Base-by-base conservation (phyloP, 176 grass and related monocot genomes). In the Oryza australiensis region DNA sequence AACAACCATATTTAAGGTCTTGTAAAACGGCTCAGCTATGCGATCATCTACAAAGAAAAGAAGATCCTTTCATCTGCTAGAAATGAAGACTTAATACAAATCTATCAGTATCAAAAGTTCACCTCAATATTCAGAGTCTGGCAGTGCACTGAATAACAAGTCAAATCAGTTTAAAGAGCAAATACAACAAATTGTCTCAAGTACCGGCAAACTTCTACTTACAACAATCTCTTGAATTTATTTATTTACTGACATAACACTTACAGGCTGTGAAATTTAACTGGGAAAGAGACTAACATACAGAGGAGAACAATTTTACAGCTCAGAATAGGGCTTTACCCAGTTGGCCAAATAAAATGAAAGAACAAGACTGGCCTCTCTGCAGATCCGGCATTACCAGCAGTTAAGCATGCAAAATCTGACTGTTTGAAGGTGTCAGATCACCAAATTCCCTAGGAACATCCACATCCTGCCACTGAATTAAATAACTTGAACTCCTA, bases 401-500 rank as follows among this genome's bases (percentile, higher is more conserved):
- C 18, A 64, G 14, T 64, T 82, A 99, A 35, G 90, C 96, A 88
- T 95, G 87, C 74, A 99, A 66, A 85, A 99, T 87, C 77, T 92
- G 96, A 46, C 88, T 80, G 73, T 89, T 99, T 38, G 96, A 99
- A 57, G 93, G 96, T 26, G 93, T 95, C 11, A 95, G 83, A 16
- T 95, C 87, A 0, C 68, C 30, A 66, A 95, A 94, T 29, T 90
- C 90, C 65, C 62, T 83, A 0, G 85, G 87, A 33, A 70, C 89
- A 51, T 95, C 89, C 1, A 95, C 88, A 76, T 95, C 93, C 74
- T 93, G 87, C 96, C 96, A 94, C 40, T 40, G 34, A 85, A 94
- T 78, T 42, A 73, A 65, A 48, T 91, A 94, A 38, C n/a, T 83
- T 23, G 5, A 77, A 30, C 71, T 84, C 49, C 86, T 83, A 26